Percentiles rank a stretch among this genome's conserved stretches.
Evolutionary conservation across 176 grass and related monocot species (phyloP).

Genomic region (Carex pumila): DNA sequence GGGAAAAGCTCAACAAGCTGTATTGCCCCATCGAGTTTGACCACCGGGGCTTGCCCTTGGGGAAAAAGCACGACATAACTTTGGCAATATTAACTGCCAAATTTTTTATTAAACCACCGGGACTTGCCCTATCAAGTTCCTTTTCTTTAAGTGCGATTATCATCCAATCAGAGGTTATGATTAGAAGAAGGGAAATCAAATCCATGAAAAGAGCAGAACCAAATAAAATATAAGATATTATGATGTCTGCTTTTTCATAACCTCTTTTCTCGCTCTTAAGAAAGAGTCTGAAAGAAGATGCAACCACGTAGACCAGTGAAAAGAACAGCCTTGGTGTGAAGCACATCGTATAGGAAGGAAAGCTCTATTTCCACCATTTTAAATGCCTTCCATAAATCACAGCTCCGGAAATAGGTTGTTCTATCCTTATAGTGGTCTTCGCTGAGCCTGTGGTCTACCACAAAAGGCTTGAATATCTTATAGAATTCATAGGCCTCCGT

Average conservation of each 20-base stretch:
- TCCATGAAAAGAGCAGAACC: constrained; percentile 23
- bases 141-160: not conserved
- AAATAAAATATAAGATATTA: constrained; percentile 31
- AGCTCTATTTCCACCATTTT: constrained; percentile 30
- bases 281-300: not conserved
- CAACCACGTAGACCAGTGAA: not conserved
- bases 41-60: constrained; percentile 14
- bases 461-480: constrained; percentile 9
- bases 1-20: constrained; percentile 10
- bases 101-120: not conserved
- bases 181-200: not conserved
- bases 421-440: not conserved
- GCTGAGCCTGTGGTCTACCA: constrained; percentile 26
- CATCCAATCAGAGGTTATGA: constrained; percentile 17
- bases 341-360: constrained; percentile 15
- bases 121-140: too few relatives aligned
- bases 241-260: constrained; percentile 11
- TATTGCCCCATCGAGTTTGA: constrained; percentile 27
- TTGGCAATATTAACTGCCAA: not conserved
- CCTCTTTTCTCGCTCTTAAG: too few relatives aligned
- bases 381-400: not conserved
- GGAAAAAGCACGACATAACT: not conserved
- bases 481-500: not conserved
- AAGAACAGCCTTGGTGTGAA: not conserved
- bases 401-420: not conserved